Percentiles rank a stretch among this genome's conserved stretches.
Conservation (phyloP, 2,329 filamentous ascomycete species). For the Bipolaris oryzae region DNA sequence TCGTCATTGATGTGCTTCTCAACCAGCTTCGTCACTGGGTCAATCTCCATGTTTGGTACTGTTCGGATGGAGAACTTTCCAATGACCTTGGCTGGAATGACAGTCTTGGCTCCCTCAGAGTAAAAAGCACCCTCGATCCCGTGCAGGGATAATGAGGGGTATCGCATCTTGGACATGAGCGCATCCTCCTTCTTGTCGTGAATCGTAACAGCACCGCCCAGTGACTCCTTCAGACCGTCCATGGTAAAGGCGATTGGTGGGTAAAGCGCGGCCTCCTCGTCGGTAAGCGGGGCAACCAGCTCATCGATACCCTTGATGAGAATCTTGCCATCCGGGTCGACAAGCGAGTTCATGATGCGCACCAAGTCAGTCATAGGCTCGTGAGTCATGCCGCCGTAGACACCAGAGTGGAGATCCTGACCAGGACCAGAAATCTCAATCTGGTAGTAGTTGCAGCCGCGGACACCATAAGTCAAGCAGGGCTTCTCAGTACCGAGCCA, state of each 20-base stretch:
- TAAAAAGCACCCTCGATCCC: slow-evolving; percentile 95
- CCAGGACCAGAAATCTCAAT: slow-evolving; percentile 88
- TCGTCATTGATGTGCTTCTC: slow-evolving; percentile 81
- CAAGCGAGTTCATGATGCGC: slow-evolving; percentile 78
- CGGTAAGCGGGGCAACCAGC: slow-evolving; percentile 85
- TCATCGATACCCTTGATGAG: slow-evolving; percentile 92
- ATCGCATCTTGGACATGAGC: slow-evolving; percentile 95
- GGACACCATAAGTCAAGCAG: slow-evolving; percentile 94
- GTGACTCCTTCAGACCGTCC: slow-evolving; percentile 89
- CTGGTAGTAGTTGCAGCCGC: slow-evolving; percentile 97
- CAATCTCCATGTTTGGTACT: slow-evolving; percentile 95
- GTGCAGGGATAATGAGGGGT: slow-evolving; percentile 91
- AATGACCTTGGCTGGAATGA: slow-evolving; percentile 96
- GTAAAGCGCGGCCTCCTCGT: slow-evolving; percentile 88
- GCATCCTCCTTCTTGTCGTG: slow-evolving; percentile 87
- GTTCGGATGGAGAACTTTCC: slow-evolving; percentile 99
- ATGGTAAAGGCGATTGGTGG: slow-evolving; percentile 91
- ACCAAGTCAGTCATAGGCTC: slow-evolving; percentile 98
- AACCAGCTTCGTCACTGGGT: slow-evolving; percentile 84
- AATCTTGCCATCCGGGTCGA: slow-evolving; percentile 91
- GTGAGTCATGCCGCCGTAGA: slow-evolving; percentile 94
- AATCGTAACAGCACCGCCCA: slow-evolving; percentile 88
- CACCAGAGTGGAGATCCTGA: slow-evolving; percentile 93
- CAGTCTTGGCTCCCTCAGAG: slow-evolving; percentile 92
- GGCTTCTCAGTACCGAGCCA: slow-evolving; percentile 99